Percentiles rank a stretch among this genome's conserved stretches.
Evolutionary conservation across 768 basidiomycete species (phyloP).

Genomic region (Leccinum subtestaceum): DNA sequence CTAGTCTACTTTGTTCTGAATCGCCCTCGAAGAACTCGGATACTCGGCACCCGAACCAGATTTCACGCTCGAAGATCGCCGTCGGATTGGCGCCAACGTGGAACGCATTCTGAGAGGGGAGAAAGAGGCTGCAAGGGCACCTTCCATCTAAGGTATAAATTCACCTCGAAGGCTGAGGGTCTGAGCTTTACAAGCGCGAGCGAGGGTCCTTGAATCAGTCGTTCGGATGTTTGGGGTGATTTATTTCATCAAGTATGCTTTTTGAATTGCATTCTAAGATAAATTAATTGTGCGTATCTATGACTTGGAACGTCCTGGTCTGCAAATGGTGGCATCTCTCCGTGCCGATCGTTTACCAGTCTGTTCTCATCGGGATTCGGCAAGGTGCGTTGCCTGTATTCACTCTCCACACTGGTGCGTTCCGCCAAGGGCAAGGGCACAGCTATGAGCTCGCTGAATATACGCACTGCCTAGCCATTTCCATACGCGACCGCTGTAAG

Average conservation of each 20-base stretch:
- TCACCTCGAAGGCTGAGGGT: background rate
- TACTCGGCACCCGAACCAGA: conserved; percentile 55
- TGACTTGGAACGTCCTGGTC: background rate
- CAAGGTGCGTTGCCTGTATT: too few species aligned
- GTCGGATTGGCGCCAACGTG: conserved; percentile 56
- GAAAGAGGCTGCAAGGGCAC: conserved; percentile 68
- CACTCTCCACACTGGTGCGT: too few species aligned
- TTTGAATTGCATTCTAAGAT: background rate
- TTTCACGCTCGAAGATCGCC: conserved; percentile 59
- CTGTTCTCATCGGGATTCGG: too few species aligned
- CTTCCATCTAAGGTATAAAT: conserved; percentile 25
- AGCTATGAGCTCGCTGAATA: too few species aligned
- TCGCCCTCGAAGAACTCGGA: conserved; percentile 51
- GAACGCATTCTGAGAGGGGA: conserved; percentile 58
- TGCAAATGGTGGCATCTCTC: too few species aligned
- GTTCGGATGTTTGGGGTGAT: background rate
- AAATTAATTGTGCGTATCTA: background rate
- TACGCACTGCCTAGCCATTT: too few species aligned
- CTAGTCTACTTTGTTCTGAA: background rate
- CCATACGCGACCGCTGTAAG: too few species aligned
- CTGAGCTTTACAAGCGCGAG: background rate
- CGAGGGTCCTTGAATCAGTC: background rate
- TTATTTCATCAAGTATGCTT: background rate
- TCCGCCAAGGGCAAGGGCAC: too few species aligned
- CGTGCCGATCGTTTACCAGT: too few species aligned